Conservation (phyloP, 2,329 filamentous ascomycete genomes). For the Curvularia sp. region DNA sequence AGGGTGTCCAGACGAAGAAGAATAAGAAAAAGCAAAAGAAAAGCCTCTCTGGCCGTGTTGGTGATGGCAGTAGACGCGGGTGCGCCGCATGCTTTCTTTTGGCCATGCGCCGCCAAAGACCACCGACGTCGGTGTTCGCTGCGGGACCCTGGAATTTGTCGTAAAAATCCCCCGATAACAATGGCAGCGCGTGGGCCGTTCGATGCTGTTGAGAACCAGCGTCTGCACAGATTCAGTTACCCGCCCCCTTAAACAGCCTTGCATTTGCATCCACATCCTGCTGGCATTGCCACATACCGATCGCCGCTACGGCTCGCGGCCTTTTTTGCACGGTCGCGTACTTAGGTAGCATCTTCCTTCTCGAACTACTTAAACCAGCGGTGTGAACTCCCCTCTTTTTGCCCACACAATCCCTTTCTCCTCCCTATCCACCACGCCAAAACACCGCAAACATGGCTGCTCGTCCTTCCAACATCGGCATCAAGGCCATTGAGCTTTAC, state of each 20-base stretch:
- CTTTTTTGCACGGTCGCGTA: constrained; percentile 45
- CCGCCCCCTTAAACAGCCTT: constrained; percentile 26
- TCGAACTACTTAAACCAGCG: constrained; percentile 46
- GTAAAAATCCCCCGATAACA: constrained; percentile 17
- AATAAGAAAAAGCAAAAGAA: background rate
- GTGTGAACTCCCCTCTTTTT: constrained; percentile 40
- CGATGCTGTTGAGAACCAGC: constrained; percentile 38
- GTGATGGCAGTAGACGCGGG: background rate
- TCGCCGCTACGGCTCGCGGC: constrained; percentile 48
- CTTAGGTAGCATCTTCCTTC: constrained; percentile 31
- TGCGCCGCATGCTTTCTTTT: constrained; percentile 8
- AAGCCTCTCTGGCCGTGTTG: background rate
- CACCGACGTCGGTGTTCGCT: constrained; percentile 1
- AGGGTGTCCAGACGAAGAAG: background rate
- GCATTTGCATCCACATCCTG: constrained; percentile 16
- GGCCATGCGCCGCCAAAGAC: background rate
- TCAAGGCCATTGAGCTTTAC: constrained; percentile 64
- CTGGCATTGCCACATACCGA: constrained; percentile 43
- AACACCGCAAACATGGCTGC: constrained; percentile 51
- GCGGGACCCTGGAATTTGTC: constrained; percentile 15
- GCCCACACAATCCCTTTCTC: constrained; percentile 27
- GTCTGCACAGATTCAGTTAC: constrained; percentile 38
- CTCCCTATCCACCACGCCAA: constrained; percentile 22
- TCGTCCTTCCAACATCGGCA: constrained; percentile 60
- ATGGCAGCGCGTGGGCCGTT: constrained; percentile 29